Evolutionary conservation across 2,329 filamentous ascomycete genomes (phyloP).

Genomic region (Fusarium neocosmosporiellum): DNA sequence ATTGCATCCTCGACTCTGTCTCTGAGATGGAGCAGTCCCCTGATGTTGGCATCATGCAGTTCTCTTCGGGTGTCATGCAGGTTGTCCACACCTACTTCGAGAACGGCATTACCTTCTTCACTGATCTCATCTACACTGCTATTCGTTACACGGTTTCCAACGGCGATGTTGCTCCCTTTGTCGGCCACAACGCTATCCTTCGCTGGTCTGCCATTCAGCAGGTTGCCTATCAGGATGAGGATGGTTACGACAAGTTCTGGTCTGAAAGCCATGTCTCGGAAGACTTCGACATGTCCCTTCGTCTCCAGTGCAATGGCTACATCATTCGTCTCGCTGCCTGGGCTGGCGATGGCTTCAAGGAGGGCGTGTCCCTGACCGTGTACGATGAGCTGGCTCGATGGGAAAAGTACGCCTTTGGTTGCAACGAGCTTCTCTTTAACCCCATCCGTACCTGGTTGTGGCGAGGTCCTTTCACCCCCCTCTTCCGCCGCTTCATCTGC

Average conservation of each 20-base stretch:
- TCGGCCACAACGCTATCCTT: constrained; percentile 83
- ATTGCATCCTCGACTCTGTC: constrained; percentile 82
- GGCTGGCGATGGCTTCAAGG: constrained; percentile 81
- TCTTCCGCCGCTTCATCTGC: constrained; percentile 79
- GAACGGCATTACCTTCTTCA: constrained; percentile 77
- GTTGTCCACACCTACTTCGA: constrained; percentile 80
- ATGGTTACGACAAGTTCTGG: constrained; percentile 84
- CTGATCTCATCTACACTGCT: constrained; percentile 79
- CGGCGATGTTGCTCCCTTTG: constrained; percentile 81
- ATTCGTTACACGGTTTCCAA: constrained; percentile 83
- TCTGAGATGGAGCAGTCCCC: constrained; percentile 85
- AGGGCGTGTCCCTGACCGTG: constrained; percentile 85
- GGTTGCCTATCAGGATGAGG: constrained; percentile 75
- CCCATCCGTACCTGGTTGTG: constrained; percentile 79
- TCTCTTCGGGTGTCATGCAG: constrained; percentile 82
- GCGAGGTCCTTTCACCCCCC: constrained; percentile 80
- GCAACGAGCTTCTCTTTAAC: constrained; percentile 85
- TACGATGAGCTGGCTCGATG: constrained; percentile 87
- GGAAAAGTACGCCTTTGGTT: constrained; percentile 90
- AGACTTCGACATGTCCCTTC: constrained; percentile 85
- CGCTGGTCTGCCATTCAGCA: constrained; percentile 82
- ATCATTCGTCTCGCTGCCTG: constrained; percentile 79
- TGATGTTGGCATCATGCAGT: constrained; percentile 83
- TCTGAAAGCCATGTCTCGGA: constrained; percentile 84
- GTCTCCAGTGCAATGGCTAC: constrained; percentile 78